Base-by-base conservation (phyloP, 2,329 filamentous ascomycete genomes). In the Alternaria sp. region DNA sequence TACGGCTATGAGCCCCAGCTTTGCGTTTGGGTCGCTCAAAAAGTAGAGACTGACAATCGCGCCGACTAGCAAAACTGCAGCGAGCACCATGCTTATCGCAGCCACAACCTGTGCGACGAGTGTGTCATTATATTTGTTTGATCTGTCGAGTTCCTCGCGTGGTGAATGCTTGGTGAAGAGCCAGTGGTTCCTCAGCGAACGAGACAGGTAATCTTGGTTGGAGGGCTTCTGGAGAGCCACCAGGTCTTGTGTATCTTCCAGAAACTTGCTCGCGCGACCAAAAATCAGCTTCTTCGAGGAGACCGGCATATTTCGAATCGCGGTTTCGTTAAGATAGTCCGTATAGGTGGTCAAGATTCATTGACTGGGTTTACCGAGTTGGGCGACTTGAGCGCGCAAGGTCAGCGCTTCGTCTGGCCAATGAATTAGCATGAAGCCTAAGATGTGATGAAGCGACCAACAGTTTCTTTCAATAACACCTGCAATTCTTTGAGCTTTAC, bases 11-110 rank as follows among this genome's bases (percentile, higher is more conserved):
- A 75, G 36, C 0, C 63, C 67, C 1, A 74, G 54, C 57, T 70
- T 71, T 9, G 63, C 61, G 44, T 57, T 67, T 7, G 59, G 43
- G 23, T 57, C 51, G 3, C 28, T 11, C 2, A 73, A 61, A 25
- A 62, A 40, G 52, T 73, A 68, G 4, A 76, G 28, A 23, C 47
- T 71, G 1, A 70, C 57, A 8, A 75, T 71, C 4, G 73, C 68
- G 2, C 67, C 69, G 10, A 76, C 66, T 7, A 76, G 57, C 4
- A 74, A 53, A 4, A 71, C 30, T 4, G 69, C 69, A 9, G 73
- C 69, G 3, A 69, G 55, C 5, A 19, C n/a, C 26, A 50, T 50
- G 47, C 17, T 30, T 12, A 50, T 19, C 0, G 26, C 47, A 1
- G n/a, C n/a, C 28, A 50, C 47, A 4, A 13, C 13, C 17, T 28